Conservation (phyloP, 2,329 filamentous ascomycete genomes). For the Coleophoma eucalyptorum region DNA sequence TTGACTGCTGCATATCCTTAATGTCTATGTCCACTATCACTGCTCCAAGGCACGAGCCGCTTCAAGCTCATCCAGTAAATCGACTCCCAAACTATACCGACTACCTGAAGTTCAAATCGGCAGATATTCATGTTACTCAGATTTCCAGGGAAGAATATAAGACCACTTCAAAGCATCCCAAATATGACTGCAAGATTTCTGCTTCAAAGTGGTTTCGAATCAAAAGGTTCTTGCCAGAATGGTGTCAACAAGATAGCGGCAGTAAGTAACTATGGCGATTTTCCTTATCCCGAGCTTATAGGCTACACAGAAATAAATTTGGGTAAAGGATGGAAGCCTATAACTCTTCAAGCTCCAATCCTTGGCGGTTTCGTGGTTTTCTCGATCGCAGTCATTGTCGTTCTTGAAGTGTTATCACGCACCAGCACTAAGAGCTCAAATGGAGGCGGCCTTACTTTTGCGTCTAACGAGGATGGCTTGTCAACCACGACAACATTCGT, state of each 20-base stretch:
- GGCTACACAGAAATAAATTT: too few species aligned
- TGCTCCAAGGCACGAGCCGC: too few species aligned
- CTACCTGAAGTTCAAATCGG: background rate
- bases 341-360: conserved; percentile 31
- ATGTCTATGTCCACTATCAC: too few species aligned
- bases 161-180: background rate
- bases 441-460: conserved; percentile 34
- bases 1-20: too few species aligned
- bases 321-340: conserved; percentile 30
- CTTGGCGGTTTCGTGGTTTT: conserved; percentile 31
- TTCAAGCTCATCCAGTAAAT: background rate
- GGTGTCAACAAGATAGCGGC: too few species aligned
- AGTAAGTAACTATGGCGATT: too few species aligned
- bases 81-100: background rate
- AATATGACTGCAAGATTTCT: too few species aligned
- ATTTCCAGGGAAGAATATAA: background rate
- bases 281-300: too few species aligned
- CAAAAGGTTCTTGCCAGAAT: too few species aligned
- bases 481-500: conserved; percentile 30
- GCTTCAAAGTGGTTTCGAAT: too few species aligned
- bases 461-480: conserved; percentile 25
- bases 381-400: conserved; percentile 34
- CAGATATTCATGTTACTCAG: background rate
- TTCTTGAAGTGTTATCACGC: conserved; percentile 41
- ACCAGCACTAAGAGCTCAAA: conserved; percentile 5